Conservation (phyloP, 1,284 basidiomycete species). For the Trichosporon ovoides region DNA sequence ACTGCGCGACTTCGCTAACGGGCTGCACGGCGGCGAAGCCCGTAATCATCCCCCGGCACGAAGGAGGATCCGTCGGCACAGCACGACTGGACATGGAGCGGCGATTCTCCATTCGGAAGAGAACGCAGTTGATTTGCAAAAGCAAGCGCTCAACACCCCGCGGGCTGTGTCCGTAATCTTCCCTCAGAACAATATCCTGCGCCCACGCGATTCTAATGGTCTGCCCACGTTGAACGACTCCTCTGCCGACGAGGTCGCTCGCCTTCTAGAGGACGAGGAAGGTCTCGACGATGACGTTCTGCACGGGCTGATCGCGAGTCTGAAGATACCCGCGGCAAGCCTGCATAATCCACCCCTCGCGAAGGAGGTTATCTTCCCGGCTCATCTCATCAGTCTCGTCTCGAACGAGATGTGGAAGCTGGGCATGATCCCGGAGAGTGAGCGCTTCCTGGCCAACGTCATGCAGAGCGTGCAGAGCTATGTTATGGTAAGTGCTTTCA, state of each 20-base stretch:
- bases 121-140: conserved; percentile 51
- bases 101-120: conserved; percentile 10
- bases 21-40: conserved; percentile 55
- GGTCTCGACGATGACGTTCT: conserved; percentile 91
- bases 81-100: conserved; percentile 31
- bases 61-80: conserved; percentile 54
- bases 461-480: conserved; percentile 98
- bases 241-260: conserved; percentile 89
- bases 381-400: conserved; percentile 92
- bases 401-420: conserved; percentile 99
- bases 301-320: conserved; percentile 78
- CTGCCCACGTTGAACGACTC: conserved; percentile 74
- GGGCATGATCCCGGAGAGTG: conserved; percentile 92
- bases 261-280: conserved; percentile 85
- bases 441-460: conserved; percentile 95
- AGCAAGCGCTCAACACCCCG: conserved; percentile 66
- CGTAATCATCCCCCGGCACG: conserved; percentile 32
- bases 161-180: conserved; percentile 85
- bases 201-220: conserved; percentile 61
- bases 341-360: conserved; percentile 84
- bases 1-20: conserved; percentile 54
- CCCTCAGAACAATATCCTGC: conserved; percentile 64
- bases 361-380: conserved; percentile 98
- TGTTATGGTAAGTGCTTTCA: conserved; percentile 72
- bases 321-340: conserved; percentile 90